These are phyloP conservation scores for Pichia membranifaciens DNA, from an alignment of 805 yeast genomes.

Conservation along the genomic window DNA sequence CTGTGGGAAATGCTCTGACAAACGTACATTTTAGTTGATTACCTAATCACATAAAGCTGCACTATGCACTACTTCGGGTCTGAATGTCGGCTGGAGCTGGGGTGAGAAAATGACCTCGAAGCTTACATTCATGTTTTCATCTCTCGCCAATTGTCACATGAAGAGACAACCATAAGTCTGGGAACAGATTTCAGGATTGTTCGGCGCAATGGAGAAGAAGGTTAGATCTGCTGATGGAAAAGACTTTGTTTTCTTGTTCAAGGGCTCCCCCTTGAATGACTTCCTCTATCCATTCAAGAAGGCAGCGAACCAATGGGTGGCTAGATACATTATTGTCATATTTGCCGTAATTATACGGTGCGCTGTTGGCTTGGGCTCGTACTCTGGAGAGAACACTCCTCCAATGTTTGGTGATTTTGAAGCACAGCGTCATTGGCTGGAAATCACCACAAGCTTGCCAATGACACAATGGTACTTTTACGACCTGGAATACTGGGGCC, in stretches of 20 bases:
- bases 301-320: constrained; percentile 88
- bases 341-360: constrained; percentile 71
- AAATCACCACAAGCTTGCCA: constrained; percentile 74
- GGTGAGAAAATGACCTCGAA: too few relatives aligned
- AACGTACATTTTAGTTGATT: too few relatives aligned
- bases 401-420: constrained; percentile 96
- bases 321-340: constrained; percentile 66
- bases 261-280: constrained; percentile 64
- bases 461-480: constrained; percentile 78
- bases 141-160: too few relatives aligned
- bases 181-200: too few relatives aligned
- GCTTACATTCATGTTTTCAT: too few relatives aligned
- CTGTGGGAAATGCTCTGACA: too few relatives aligned
- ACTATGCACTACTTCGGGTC: too few relatives aligned
- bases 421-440: constrained; percentile 98
- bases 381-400: constrained; percentile 62
- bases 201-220: too few relatives aligned
- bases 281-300: constrained; percentile 72
- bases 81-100: too few relatives aligned
- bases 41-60: too few relatives aligned
- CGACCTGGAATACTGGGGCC: constrained; percentile 90
- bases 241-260: constrained; percentile 30
- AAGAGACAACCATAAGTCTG: too few relatives aligned
- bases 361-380: constrained; percentile 85
- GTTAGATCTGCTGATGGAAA: too few relatives aligned